Conservation (phyloP, 768 basidiomycete genomes). For the Boletus sp. region DNA sequence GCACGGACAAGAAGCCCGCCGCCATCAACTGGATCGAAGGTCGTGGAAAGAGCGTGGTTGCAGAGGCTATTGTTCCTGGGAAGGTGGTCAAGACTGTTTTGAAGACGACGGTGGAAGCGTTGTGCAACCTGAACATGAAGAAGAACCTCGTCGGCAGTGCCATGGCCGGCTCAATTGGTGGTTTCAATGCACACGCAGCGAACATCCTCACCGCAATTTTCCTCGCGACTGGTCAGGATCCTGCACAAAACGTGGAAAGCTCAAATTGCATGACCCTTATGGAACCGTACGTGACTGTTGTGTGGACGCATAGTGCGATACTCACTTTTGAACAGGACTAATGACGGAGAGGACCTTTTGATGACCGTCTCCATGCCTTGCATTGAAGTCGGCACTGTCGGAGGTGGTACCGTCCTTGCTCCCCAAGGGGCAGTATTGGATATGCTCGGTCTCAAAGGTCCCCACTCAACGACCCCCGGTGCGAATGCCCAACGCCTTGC, state of each 20-base stretch:
- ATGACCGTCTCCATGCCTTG: constrained; percentile 98
- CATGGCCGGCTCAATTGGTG: constrained; percentile 97
- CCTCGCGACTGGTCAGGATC: constrained; percentile 97
- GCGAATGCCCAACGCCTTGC: constrained; percentile 89
- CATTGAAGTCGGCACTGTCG: constrained; percentile 97
- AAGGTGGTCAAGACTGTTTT: constrained; percentile 84
- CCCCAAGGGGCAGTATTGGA: constrained; percentile 91
- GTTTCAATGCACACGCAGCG: constrained; percentile 97
- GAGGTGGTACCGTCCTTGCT: constrained; percentile 89
- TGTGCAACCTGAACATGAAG: constrained; percentile 91
- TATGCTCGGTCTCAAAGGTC: constrained; percentile 90
- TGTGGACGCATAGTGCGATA: neutral
- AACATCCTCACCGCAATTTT: constrained; percentile 96
- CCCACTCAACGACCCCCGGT: constrained; percentile 84
- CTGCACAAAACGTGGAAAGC: constrained; percentile 98
- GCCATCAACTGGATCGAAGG: constrained; percentile 99
- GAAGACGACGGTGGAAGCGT: constrained; percentile 89
- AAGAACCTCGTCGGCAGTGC: constrained; percentile 98
- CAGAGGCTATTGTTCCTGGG: constrained; percentile 91
- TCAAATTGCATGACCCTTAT: constrained; percentile 98
- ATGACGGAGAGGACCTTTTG: constrained; percentile 86
- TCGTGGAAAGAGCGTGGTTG: constrained; percentile 95
- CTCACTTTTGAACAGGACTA: constrained; percentile 52
- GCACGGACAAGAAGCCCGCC: constrained; percentile 99
- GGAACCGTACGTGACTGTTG: constrained; percentile 73